Evolutionary conservation across 331 rosid species (phyloP), one percentile per base, ranked within the genome.

Genomic region (Malus hybrid): DNA sequence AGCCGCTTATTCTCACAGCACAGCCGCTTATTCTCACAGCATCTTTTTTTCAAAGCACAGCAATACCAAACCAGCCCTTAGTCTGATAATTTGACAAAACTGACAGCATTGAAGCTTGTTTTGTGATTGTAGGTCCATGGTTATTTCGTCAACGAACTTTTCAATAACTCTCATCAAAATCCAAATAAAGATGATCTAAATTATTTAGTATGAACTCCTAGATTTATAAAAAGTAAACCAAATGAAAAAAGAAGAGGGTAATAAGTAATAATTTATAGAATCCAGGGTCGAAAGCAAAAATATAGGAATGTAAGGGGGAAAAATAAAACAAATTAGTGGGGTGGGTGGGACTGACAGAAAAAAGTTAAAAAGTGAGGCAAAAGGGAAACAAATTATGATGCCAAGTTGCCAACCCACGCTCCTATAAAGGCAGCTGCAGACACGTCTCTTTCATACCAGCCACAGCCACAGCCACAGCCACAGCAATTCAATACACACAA

Each of bases 341-440:
- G 83, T 67, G 73, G 80, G 73, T 69, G 71, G 71, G 83, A n/a
- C 86, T 79, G 81, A 70, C 78, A 69, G 72, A 24, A 61, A 75
- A 74, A 75, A 83, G 80, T 29, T 48, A n/a, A 83, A 39, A 82
- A 73, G 82, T 11, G 80, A 42, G 44, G 36, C 77, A 50, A 77
- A 81, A 69, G 46, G 67, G 61, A 6, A 74, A 74, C 29, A 34
- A 33, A 48, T 59, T 19, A 81, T 73, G 74, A 19, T 32, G 32
- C 61, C 56, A 50, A 6, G 42, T 36, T 36, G 19, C 56, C 79
- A 52, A n/a, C 69, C 82, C 85, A 81, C 85, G 79, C 82, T 73
- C 85, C 69, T 52, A 24, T 56, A 61, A 65, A 29, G 42, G 73
- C 33, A 3, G 7, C 22, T 29, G 67, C 6, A 7, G 12, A 33